These are phyloP conservation scores for Nakazawaea wickerhamii DNA, from an alignment of 805 yeast genomes.

Conservation along the genomic window DNA sequence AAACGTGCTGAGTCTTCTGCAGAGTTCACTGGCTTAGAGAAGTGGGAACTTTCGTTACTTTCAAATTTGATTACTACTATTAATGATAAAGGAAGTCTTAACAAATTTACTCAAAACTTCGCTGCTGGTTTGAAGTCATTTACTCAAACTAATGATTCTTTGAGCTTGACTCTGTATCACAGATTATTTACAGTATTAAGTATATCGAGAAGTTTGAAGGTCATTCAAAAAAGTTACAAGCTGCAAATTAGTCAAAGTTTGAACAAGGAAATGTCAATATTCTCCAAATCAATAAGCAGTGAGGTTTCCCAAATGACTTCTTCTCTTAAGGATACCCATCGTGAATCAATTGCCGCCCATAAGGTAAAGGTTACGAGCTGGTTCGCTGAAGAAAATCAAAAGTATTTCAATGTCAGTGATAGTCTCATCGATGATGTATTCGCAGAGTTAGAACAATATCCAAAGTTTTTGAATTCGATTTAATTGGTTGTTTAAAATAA, in stretches of 20 bases:
- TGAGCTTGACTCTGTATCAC: slow-evolving; percentile 11
- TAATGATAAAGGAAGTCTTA: neutral
- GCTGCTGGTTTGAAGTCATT: neutral
- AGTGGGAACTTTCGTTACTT: slow-evolving; percentile 24
- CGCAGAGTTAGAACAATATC: neutral
- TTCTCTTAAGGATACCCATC: neutral
- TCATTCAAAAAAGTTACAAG: slow-evolving; percentile 8
- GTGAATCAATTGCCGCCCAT: neutral
- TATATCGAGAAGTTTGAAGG: slow-evolving; percentile 18
- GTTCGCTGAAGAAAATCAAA: neutral
- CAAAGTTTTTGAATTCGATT: neutral
- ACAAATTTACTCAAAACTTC: neutral
- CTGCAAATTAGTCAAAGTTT: neutral
- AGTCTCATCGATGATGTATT: neutral
- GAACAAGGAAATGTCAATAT: slow-evolving; percentile 2
- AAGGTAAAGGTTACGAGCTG: neutral
- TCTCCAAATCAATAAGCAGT: neutral
- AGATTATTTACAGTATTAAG: slow-evolving; percentile 20
- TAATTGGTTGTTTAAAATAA: neutral
- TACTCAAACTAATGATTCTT: neutral
- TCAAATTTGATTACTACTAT: slow-evolving; percentile 16
- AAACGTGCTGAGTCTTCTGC: neutral
- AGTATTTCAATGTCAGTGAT: neutral
- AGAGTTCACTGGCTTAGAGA: slow-evolving; percentile 31
- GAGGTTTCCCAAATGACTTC: neutral